These are phyloP conservation scores for Xylaria telfairii DNA, from an alignment of 495 filamentous ascomycete species.

Conservation along the genomic window DNA sequence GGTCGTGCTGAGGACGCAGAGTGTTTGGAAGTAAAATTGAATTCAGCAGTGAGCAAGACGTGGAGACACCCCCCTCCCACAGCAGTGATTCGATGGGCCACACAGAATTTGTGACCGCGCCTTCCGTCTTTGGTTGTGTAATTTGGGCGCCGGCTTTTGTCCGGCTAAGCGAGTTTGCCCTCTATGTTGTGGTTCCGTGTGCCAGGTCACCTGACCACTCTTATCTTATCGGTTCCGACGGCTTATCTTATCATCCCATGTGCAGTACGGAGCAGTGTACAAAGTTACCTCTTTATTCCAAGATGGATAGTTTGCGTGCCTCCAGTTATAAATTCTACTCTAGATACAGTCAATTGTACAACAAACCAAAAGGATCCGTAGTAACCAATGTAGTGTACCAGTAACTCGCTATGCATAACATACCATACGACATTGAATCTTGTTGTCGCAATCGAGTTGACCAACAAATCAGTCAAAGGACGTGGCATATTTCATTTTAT, in stretches of 20 bases:
- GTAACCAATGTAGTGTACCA: too few relatives aligned
- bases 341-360: too few relatives aligned
- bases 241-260: too few relatives aligned
- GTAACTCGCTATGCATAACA: too few relatives aligned
- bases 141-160: conserved; percentile 36
- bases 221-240: background rate
- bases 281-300: background rate
- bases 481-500: background rate
- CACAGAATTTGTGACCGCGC: conserved; percentile 32
- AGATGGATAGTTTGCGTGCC: background rate
- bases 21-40: conserved; percentile 25
- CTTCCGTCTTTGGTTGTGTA: conserved; percentile 33
- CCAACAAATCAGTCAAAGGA: background rate
- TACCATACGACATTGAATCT: too few relatives aligned
- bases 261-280: too few relatives aligned
- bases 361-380: too few relatives aligned
- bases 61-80: conserved; percentile 32
- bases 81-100: conserved; percentile 24
- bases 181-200: background rate
- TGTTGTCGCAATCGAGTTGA: background rate
- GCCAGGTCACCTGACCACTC: conserved; percentile 35
- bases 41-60: conserved; percentile 1
- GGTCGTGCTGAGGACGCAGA: conserved; percentile 22
- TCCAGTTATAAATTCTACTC: background rate
- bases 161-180: conserved; percentile 37